phyloP scores from a whole-genome alignment of 1,139 yeast genomes.

The Nakaseomyces sp. region DNA sequence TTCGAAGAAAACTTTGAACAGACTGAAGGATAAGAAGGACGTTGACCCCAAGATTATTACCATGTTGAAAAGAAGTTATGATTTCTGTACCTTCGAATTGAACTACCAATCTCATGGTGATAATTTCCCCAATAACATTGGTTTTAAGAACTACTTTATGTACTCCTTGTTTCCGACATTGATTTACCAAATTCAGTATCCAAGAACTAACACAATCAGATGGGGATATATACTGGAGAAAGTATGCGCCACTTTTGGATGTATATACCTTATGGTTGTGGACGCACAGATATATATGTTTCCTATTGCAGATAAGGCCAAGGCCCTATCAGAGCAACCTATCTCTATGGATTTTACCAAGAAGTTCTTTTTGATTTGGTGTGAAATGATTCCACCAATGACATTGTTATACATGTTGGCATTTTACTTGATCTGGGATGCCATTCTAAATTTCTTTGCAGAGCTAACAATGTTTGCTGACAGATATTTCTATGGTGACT shows the following conservation, averaged over 20 bases:
- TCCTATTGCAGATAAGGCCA: slow-evolving; percentile 56
- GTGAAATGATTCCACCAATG: slow-evolving; percentile 75
- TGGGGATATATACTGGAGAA: slow-evolving; percentile 58
- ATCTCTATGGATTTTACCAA: slow-evolving; percentile 46
- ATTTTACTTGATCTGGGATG: slow-evolving; percentile 86
- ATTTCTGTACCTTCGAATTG: slow-evolving; percentile 57
- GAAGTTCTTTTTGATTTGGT: slow-evolving; percentile 46
- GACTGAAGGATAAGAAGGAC: slow-evolving; percentile 17
- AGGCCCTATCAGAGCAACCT: slow-evolving; percentile 28
- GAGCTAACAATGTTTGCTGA: slow-evolving; percentile 77
- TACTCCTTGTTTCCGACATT: slow-evolving; percentile 79
- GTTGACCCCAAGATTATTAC: slow-evolving; percentile 22
- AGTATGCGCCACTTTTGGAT: slow-evolving; percentile 68
- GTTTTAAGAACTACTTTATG: slow-evolving; percentile 50
- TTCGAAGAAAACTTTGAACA: slow-evolving; percentile 33
- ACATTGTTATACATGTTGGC: slow-evolving; percentile 57
- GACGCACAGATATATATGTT: slow-evolving; percentile 66
- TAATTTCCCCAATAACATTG: slow-evolving; percentile 61
- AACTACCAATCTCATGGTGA: slow-evolving; percentile 34
- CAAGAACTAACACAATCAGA: slow-evolving; percentile 58
- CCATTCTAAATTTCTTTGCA: slow-evolving; percentile 76
- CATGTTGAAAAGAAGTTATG: slow-evolving; percentile 40
- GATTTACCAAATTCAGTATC: slow-evolving; percentile 66
- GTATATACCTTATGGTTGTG: slow-evolving; percentile 64
- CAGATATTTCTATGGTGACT: slow-evolving; percentile 79